Base-by-base conservation (phyloP, 2,329 filamentous ascomycete genomes). In the Colletotrichum graminicola region DNA sequence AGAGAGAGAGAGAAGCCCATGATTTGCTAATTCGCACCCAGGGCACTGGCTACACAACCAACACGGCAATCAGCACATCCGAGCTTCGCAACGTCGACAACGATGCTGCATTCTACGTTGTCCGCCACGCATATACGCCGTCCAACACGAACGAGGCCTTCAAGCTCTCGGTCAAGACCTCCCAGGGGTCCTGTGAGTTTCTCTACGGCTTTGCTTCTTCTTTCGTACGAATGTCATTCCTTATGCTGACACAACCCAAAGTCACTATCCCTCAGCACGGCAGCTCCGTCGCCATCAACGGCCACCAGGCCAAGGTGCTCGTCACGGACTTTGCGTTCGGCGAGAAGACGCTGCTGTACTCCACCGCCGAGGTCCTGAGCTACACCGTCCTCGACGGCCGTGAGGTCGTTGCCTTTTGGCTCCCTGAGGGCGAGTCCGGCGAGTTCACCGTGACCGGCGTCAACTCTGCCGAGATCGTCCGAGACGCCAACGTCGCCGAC, bases 251-350 rank as follows among this genome's bases (percentile, higher is more conserved):
- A 72, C 1, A 0, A 16, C 8, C 49, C 41, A 5, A 56, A 73
- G 75, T 90, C 11, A 86, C 84, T 0, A 82, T 91, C 18, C 89
- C 89, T 1, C 84, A 85, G 67, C 81, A 84, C 56, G 83, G 81
- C 2, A 81, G 81, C 0, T 76, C 78, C 0, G 84, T 90, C 55
- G 81, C 85, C 7, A 82, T 92, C 51, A 85, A 90, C 66, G 90
- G 90, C 1, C 87, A 90, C 47, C 87, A 90, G 66, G 86, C 88
- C 10, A 91, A 91, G 81, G 87, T 91, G 21, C 77, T 91, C 4
- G 86, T 89, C 0, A 89, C 88, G 0, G 89, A 91, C 74, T 91
- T 90, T 67, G 77, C 73, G 1, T 85, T 90, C 49, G 89, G 88
- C 1, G 77, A 79, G 10, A 81, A 87, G 71, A 85, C 78, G 0